These are phyloP conservation scores for Thermomyces lanuginosus DNA, from an alignment of 2,329 filamentous ascomycete genomes.

Conservation along the genomic window DNA sequence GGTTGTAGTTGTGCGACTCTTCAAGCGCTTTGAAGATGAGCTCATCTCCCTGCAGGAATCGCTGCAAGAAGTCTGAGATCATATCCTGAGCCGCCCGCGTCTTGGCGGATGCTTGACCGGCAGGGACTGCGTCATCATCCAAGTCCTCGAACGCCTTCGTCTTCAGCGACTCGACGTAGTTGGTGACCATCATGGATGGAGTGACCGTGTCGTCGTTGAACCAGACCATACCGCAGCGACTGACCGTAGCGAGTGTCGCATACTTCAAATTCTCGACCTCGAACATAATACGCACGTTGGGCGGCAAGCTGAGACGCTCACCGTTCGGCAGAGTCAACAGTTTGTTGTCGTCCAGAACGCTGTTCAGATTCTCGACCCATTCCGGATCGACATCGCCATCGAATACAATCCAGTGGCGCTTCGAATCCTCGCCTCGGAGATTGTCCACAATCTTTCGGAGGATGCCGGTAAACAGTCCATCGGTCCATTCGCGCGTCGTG, in stretches of 20 bases:
- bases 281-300: slow-evolving; percentile 98
- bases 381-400: slow-evolving; percentile 98
- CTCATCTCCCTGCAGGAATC: slow-evolving; percentile 59
- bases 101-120: slow-evolving; percentile 60
- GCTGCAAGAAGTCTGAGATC: slow-evolving; percentile 62
- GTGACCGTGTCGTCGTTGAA: slow-evolving; percentile 97
- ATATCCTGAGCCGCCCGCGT: slow-evolving; percentile 62
- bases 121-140: slow-evolving; percentile 73
- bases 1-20: slow-evolving; percentile 61
- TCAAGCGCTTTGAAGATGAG: slow-evolving; percentile 66
- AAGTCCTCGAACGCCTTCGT: slow-evolving; percentile 82
- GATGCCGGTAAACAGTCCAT: slow-evolving; percentile 94
- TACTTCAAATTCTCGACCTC: slow-evolving; percentile 97
- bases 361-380: slow-evolving; percentile 99
- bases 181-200: slow-evolving; percentile 75
- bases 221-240: slow-evolving; percentile 99
- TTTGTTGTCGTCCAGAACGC: slow-evolving; percentile 98
- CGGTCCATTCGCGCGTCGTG: slow-evolving; percentile 96
- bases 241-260: slow-evolving; percentile 93
- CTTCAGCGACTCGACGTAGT: slow-evolving; percentile 74
- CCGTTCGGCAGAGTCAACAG: slow-evolving; percentile 91
- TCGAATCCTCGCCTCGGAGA: slow-evolving; percentile 85
- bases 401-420: slow-evolving; percentile 98
- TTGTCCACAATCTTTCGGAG: slow-evolving; percentile 98
- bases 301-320: slow-evolving; percentile 83